Base-by-base conservation (phyloP, 179 eudicot species). In the Drosera spatulata region DNA sequence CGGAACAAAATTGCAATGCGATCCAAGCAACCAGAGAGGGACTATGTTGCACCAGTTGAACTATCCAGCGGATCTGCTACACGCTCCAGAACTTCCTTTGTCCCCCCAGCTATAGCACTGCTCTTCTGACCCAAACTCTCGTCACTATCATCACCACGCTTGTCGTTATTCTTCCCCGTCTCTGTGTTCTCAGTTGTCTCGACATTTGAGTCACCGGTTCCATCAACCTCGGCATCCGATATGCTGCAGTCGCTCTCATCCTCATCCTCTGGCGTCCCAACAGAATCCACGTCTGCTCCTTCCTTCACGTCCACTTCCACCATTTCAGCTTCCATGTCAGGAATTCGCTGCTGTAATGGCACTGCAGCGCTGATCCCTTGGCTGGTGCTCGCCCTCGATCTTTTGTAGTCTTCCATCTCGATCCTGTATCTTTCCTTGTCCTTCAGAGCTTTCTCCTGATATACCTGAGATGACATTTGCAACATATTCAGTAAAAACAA, bases 351-450 rank as follows among this genome's bases (percentile, higher is more conserved):
- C 64, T 71, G 84, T 54, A 83, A 61, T 48, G 88, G 94, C 48
- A 78, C 65, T 8, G 82, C 84, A 55, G 68, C 61, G 43, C 80
- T 69, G 39, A 87, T 64, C 57, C 82, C 73, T 73, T 76, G 73
- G 10, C 78, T 83, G 3, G 61, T 63, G 46, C 65, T 73, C 66
- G 70, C 39, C 58, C 84, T 77, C 66, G 80, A 86, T 59, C 71
- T 22, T 22, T 22, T 77, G 60, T 88, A 93, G 42, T 56, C 74
- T 64, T 76, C 95, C 99, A 93, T 89, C 71, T 93, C 99, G 39
- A 41, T 53, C 71, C 59, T 77, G 77, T 93, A 93, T 71, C 99
- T 77, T 68, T 93, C 99, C 73, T 93, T 93, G 70, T 93, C 99
- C 71, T 70, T 75, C 13, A 72, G 49, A 22, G 96, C 96, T 57